Conservation (phyloP, 1,139 yeast genomes). For the Nakaseomyces glabratus region DNA sequence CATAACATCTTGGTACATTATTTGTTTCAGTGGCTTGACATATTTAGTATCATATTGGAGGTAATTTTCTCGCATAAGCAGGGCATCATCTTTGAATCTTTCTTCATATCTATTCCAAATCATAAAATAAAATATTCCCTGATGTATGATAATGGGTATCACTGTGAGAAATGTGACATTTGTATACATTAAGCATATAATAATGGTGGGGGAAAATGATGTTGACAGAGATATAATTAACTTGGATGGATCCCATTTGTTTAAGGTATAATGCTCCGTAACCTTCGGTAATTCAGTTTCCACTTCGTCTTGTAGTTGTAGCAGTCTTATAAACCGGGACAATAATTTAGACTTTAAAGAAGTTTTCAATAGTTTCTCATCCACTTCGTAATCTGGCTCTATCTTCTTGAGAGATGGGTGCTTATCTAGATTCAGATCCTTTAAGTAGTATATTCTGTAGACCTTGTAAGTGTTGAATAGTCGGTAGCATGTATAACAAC, state of each 20-base stretch:
- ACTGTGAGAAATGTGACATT: conserved; percentile 38
- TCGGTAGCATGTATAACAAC: conserved; percentile 14
- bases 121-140: conserved; percentile 36
- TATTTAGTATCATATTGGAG: conserved; percentile 57
- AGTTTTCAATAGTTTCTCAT: background rate
- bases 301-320: conserved; percentile 4
- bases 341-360: background rate
- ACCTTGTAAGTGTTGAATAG: conserved; percentile 16
- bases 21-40: conserved; percentile 52
- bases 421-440: conserved; percentile 6
- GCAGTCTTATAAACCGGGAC: background rate
- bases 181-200: conserved; percentile 34
- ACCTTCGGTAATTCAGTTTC: too few species aligned
- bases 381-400: background rate
- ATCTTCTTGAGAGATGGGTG: background rate
- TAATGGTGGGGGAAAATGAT: conserved; percentile 50
- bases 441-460: conserved; percentile 21
- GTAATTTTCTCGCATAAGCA: conserved; percentile 52
- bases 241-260: conserved; percentile 52
- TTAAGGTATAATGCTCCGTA: conserved; percentile 41
- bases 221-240: conserved; percentile 42
- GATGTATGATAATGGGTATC: conserved; percentile 34
- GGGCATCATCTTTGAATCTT: conserved; percentile 49
- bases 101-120: conserved; percentile 40
- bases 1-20: conserved; percentile 50